Evolutionary conservation across 192 early-diverging fungal genomes (phyloP), one percentile per base, ranked within the genome.

Genomic region (Entomortierella parvispora): DNA sequence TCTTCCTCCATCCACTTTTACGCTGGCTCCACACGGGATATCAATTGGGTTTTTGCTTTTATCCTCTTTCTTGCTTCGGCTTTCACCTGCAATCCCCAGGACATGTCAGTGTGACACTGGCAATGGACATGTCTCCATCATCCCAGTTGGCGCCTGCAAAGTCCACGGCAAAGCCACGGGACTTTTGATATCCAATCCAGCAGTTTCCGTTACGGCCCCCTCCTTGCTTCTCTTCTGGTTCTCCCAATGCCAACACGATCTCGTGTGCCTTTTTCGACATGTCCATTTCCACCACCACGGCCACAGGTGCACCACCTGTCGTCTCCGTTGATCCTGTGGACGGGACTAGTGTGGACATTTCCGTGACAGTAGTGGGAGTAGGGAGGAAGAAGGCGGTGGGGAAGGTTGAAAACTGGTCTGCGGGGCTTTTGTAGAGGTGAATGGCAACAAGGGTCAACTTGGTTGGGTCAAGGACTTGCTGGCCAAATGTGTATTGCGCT

Each of bases 121-220:
- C 28, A 5, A 75, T 40, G 1, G 2, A 61, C 84, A 86, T 83
- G n/a, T 71, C 57, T 18, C 80, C 60, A 58, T 83, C 78, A 10
- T 86, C 84, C 84, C 84, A 86, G 53, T 79, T 72, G 11, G 76
- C 46, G 1, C 84, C 84, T n/a, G 71, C 77, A 15, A 86, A 71
- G 57, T 83, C 80, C 20, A 83, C 65, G 15, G 80, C 46, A 0
- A 86, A 34, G 14, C 82, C 82, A 17, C 47, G 22, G 10, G 54
- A 46, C 34, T 44, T 70, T 31, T 69, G 60, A 48, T 82, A 86
- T 53, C 83, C 82, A 22, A 86, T 78, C 84, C 84, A 86, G 32
- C 84, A 86, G 51, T 80, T 70, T 23, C 82, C 67, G 7, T 60
- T 60, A 14, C 77, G 55, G 1, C 82, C 82, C 6, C 84, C 84